Evolutionary conservation across 2,329 filamentous ascomycete genomes (phyloP).

Genomic region (Amylocarpus encephaloides): DNA sequence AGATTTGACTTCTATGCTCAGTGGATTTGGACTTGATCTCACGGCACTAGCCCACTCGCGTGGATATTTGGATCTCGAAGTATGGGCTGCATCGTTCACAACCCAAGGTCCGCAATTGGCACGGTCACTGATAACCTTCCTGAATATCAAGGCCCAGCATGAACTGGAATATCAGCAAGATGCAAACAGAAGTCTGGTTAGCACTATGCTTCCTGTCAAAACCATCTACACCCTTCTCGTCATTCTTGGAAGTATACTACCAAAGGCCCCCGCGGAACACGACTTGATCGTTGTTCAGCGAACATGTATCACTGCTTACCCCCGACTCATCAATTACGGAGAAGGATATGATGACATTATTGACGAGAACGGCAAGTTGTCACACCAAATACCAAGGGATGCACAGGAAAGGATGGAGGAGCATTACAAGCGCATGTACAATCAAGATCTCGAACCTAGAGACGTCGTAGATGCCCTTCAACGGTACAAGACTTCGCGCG

Average conservation of each 20-base stretch:
- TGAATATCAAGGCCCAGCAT: constrained; percentile 76
- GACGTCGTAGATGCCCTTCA: constrained; percentile 80
- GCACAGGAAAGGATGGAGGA: constrained; percentile 94
- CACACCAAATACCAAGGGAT: constrained; percentile 72
- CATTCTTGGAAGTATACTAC: constrained; percentile 67
- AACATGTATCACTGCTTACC: constrained; percentile 85
- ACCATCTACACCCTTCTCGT: constrained; percentile 76
- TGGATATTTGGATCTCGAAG: constrained; percentile 69
- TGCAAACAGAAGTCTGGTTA: constrained; percentile 58
- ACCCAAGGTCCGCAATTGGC: constrained; percentile 63
- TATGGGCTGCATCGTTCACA: constrained; percentile 66
- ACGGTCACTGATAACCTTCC: constrained; percentile 67
- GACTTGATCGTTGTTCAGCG: constrained; percentile 78
- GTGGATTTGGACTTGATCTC: constrained; percentile 81
- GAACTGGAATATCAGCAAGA: constrained; percentile 69
- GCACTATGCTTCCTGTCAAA: constrained; percentile 73
- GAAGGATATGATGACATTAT: constrained; percentile 90
- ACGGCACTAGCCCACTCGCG: constrained; percentile 79
- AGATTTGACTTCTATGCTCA: constrained; percentile 56
- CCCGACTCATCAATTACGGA: constrained; percentile 91
- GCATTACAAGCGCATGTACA: constrained; percentile 97
- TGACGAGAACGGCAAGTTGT: constrained; percentile 71
- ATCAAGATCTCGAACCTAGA: constrained; percentile 78
- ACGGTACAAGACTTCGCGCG: constrained; percentile 79
- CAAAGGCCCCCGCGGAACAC: constrained; percentile 46